A percentile compares a stretch with the other conserved stretches of the same genome.
Evolutionary conservation across 352 stramenopile genomes (phyloP).

Genomic region (Phytopythium litorale): DNA sequence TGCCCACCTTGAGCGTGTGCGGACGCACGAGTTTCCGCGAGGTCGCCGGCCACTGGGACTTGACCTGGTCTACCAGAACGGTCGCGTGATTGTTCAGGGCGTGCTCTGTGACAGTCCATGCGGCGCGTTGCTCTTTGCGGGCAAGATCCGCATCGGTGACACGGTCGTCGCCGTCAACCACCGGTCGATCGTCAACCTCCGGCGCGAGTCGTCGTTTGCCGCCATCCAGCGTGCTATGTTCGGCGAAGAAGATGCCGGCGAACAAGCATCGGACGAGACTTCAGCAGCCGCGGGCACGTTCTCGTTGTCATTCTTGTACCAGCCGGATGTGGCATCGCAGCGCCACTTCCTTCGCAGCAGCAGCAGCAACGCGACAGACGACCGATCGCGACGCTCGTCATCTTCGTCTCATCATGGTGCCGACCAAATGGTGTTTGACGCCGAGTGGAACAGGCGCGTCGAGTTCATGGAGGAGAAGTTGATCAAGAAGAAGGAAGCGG

Average conservation of each 20-base stretch:
- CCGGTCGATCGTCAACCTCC: constrained; percentile 79
- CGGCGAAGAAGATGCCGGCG: constrained; percentile 17
- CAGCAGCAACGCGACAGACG: neutral
- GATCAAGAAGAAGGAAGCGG: constrained; percentile 17
- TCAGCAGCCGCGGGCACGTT: constrained; percentile 24
- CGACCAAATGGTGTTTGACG: constrained; percentile 40
- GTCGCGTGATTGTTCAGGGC: constrained; percentile 71
- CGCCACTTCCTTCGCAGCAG: constrained; percentile 2
- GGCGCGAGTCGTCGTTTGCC: constrained; percentile 71
- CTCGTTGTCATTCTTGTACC: constrained; percentile 70
- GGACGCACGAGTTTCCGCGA: constrained; percentile 53
- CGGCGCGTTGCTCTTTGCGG: constrained; percentile 52
- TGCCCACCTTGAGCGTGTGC: constrained; percentile 48
- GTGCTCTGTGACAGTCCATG: constrained; percentile 65
- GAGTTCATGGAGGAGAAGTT: constrained; percentile 61
- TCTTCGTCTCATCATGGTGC: neutral
- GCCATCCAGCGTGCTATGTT: constrained; percentile 67
- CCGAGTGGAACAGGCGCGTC: constrained; percentile 81
- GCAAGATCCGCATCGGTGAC: constrained; percentile 74
- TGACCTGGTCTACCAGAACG: constrained; percentile 79
- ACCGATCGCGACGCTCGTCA: neutral
- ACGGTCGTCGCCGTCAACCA: constrained; percentile 72
- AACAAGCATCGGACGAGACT: constrained; percentile 4
- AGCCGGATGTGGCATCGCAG: constrained; percentile 18
- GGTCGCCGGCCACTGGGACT: constrained; percentile 53